Evolutionary conservation across 2,329 filamentous ascomycete genomes (phyloP), one percentile per base, ranked within the genome.

Genomic region (Stagonosporopsis tanaceti): DNA sequence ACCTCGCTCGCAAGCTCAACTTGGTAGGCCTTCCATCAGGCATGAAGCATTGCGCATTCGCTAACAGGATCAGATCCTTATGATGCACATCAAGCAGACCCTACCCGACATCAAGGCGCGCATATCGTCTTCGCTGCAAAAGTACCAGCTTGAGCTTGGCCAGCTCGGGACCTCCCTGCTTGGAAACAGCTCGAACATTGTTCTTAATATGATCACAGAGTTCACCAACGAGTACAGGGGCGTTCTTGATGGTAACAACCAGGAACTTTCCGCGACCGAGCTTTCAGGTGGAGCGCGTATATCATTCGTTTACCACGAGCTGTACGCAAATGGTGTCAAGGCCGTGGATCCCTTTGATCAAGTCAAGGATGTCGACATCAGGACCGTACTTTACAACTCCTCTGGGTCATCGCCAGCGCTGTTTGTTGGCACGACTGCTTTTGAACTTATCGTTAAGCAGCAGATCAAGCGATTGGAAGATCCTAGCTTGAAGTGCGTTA

Each of bases 41-140:
- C 34, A 22, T 32, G 44, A 22, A 61, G 6, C 2, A 2, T 27
- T n/a, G 14, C 14, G 8, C 39, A 50, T 12, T n/a, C 22, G 51
- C 74, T 77, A 63, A 78, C 65, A 8, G 2, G 30, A 47, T 14
- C 71, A 86, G 84, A 98, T 99, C 74, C 85, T 99, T 68, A 98
- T 99, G 94, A 99, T 99, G 95, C 95, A 99, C 82, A 99, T 99
- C 83, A 99, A 99, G 81, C 94, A 99, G 82, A 99, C 95, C 1
- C 86, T 99, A 14, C 95, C 95, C 38, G 95, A 99, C 75, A 99
- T 99, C 83, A 99, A 99, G 82, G 92, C 91, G 14, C 90, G 96
- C 63, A 99, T 99, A 69, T 87, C 91, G n/a, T 90, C 91, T 66
- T 97, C 94, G 14, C 83, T 99, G 59, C 89, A 93, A 75, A 99